Evolutionary conservation across 1,284 basidiomycete genomes (phyloP), one percentile per base, ranked within the genome.

Genomic region (Naganishia cerealis): DNA sequence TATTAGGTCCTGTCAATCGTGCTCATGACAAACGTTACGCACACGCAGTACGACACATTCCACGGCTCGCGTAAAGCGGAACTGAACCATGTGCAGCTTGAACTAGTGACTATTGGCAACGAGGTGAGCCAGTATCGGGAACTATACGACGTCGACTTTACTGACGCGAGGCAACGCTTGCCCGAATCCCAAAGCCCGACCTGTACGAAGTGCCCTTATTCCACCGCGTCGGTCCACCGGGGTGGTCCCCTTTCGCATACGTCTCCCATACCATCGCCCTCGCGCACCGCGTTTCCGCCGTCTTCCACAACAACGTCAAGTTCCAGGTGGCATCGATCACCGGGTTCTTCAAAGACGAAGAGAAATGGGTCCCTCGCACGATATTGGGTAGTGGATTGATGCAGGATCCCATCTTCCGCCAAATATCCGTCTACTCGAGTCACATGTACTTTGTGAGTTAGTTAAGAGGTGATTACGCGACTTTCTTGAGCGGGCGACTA

Each of bases 21-120:
- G 3, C n/a, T 36, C 33, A 18, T 26, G 4, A 24, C 26, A 12
- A 65, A 2, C 1, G 1, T 21, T 13, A 15, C 9, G 42, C 9
- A 26, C 48, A n/a, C 24, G 21, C 53, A 67, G 57, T 21, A 48
- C 13, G 70, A 69, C 13, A 63, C 67, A 10, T 74, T 72, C 43
- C 10, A 82, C 81, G 61, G 86, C 85, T 5, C 88, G 88, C 74
- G 68, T 75, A n/a, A 77, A 74, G 63, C 66, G 71, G 46, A 57
- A 16, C 38, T 59, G 52, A 80, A 82, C 0, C 81, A 83, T 7
- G 84, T 88, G 52, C 79, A 78, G 1, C 80, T 88, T 12, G 84
- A 86, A 68, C 82, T 83, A 50, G 78, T 88, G 46, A 86, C 88
- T 73, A 81, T 87, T 54, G 87, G 87, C 18, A 74, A 74, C 67